Percentiles rank a stretch among this genome's conserved stretches.
These are phyloP conservation scores for Vicia sativa DNA, from an alignment of 306 rosid genomes.

Conservation along the genomic window DNA sequence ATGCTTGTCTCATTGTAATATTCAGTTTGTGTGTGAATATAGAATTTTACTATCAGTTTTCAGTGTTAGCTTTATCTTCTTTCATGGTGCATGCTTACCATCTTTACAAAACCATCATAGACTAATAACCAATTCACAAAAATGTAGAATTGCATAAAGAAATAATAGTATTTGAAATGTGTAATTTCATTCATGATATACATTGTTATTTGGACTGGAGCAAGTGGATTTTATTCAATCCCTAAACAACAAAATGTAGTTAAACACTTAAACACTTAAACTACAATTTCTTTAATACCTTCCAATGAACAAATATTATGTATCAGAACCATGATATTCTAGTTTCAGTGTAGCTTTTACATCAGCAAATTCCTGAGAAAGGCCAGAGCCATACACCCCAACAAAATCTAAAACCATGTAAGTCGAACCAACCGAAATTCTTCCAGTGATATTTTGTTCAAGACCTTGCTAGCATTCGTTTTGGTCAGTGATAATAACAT, in stretches of 20 bases:
- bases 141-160: constrained; percentile 25
- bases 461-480: constrained; percentile 93
- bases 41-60: no score
- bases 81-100: no score
- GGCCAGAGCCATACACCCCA: constrained; percentile 80
- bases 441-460: constrained; percentile 80
- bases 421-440: constrained; percentile 54
- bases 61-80: no score
- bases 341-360: constrained; percentile 83
- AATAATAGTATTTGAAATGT: constrained; percentile 2
- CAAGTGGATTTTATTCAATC: constrained; percentile 34
- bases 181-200: constrained; percentile 55
- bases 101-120: constrained; percentile 26
- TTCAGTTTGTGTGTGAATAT: no score
- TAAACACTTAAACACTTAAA: no score
- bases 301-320: constrained; percentile 68
- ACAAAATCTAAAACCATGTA: constrained; percentile 73
- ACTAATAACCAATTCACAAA: constrained; percentile 16
- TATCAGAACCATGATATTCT: constrained; percentile 58
- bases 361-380: constrained; percentile 59
- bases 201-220: constrained; percentile 49
- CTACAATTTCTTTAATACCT: constrained; percentile 49
- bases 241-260: constrained; percentile 15
- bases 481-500: constrained; percentile 69
- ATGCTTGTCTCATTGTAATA: no score